Evolutionary conservation across 2,329 filamentous ascomycete genomes (phyloP), one percentile per base, ranked within the genome.

Genomic region (Elsinoe arachidis): DNA sequence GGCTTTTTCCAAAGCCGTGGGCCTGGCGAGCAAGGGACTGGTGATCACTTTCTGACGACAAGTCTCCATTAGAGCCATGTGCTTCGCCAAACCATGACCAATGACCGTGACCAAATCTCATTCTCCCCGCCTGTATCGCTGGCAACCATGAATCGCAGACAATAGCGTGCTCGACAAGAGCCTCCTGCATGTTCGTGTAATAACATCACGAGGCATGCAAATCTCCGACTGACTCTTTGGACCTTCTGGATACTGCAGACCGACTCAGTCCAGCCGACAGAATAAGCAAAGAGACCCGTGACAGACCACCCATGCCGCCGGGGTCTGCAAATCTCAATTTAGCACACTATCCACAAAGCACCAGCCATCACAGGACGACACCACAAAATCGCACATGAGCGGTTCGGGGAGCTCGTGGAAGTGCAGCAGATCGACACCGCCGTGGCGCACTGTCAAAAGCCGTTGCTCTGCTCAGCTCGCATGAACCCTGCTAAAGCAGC

Each of bases 21-120:
- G 49, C 34, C 49, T 53, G 49, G 49, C 49, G 14, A 38, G 30
- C 33, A 53, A 38, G 33, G 33, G 49, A 38, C 34, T 21, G 49
- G 23, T 53, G 49, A 53, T 53, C 49, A 37, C 23, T 17, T 38
- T 53, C 33, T 53, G 49, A 53, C 49, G 49, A 53, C 49, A 53
- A 53, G 49, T 23, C 49, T 53, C 30, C 23, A 37, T n/a, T 37
- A 53, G 30, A 53, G 49, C 49, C 33, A 53, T 38, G 49, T 34
- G 15, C 33, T n/a, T 38, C 34, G 49, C 34, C 49, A 37, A 37
- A 38, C 30, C 15, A 34, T 23, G 30, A 53, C 49, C 49, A 53
- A 38, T 38, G 17, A 33, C 33, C 34, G 17, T 33, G 49, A 23
- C 30, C 44, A 33, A 49, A 17, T 49, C 44, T 33, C 17, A 35